Percentiles rank a stretch among this genome's conserved stretches.
Conservation (phyloP, 345 rosid species). For the sweet orange (Citrus sinensis) region DVS_A1.0 CM039167.1:7215501-7216000, state of each 20-base stretch:
- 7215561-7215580: background rate
- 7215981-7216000: no score
- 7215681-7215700: constrained; percentile 5
- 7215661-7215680: background rate
- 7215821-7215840: background rate
- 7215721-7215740: background rate
- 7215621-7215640: background rate
- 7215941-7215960: background rate
- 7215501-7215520: constrained; percentile 11
- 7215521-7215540: background rate
- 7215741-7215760: background rate
- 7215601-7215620: background rate
- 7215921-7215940: background rate
- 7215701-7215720: background rate
- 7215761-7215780: background rate
- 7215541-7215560: background rate
- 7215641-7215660: background rate
- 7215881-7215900: background rate
- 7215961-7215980: background rate
- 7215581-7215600: background rate
- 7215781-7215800: background rate
- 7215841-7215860: background rate
- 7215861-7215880: background rate
- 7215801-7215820: background rate
- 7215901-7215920: background rate